Percentiles rank a stretch among this genome's conserved stretches.
Conservation (phyloP, 1,139 yeast species). For the Sugiyamaella grinbergsii region DNA sequence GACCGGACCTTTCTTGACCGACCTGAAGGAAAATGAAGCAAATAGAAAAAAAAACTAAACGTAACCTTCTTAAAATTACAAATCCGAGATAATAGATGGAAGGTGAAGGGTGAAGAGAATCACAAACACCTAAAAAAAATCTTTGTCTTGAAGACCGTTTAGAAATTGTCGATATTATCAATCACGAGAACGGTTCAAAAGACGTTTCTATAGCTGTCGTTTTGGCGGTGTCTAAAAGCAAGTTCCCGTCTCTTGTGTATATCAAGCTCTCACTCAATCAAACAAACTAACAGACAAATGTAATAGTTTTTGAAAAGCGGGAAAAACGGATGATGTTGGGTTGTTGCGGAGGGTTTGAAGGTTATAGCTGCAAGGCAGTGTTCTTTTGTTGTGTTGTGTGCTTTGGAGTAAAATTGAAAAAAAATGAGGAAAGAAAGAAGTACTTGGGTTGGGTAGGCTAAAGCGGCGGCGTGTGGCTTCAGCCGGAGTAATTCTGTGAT, state of each 20-base stretch:
- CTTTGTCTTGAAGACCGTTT: too few relatives aligned
- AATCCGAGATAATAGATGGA: not conserved
- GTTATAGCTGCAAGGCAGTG: conserved; percentile 5
- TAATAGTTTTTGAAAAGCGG: not conserved
- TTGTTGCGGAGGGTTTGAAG: not conserved
- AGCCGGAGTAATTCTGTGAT: conserved; percentile 10
- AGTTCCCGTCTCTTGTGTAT: not conserved
- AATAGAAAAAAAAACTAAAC: not conserved
- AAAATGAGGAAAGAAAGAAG: conserved; percentile 13
- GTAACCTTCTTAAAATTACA: not conserved
- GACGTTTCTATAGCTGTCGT: too few relatives aligned
- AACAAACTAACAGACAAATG: not conserved
- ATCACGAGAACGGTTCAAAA: too few relatives aligned
- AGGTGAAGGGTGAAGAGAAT: not conserved
- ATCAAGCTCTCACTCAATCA: not conserved
- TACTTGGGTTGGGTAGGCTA: conserved; percentile 13
- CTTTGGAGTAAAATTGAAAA: conserved; percentile 12
- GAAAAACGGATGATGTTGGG: not conserved
- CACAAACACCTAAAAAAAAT: not conserved
- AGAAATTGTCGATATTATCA: conserved; percentile 1
- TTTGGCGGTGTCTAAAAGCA: too few relatives aligned
- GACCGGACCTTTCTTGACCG: too few relatives aligned
- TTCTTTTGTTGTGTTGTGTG: conserved; percentile 9
- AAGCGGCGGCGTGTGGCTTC: conserved; percentile 12
- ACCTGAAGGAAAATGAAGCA: not conserved